Evolutionary conservation across 805 yeast species (phyloP).

Genomic region (Yamadazyma scolyti): DNA sequence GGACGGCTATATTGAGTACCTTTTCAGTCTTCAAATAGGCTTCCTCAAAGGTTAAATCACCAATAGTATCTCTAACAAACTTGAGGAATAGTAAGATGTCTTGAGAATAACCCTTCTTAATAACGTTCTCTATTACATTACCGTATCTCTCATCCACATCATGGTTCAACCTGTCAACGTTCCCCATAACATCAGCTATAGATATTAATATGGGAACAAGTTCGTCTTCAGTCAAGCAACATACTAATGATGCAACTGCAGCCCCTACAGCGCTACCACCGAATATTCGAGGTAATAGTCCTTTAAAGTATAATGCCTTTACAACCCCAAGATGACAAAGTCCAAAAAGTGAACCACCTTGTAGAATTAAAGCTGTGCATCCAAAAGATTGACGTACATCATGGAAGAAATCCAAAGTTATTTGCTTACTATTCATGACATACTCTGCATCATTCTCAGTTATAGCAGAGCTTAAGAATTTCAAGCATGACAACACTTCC

Average conservation of each 20-base stretch:
- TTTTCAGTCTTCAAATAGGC: slow-evolving; percentile 78
- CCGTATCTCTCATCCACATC: slow-evolving; percentile 60
- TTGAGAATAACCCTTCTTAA: slow-evolving; percentile 79
- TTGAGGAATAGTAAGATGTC: slow-evolving; percentile 77
- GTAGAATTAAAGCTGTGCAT: slow-evolving; percentile 82
- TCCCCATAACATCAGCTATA: slow-evolving; percentile 38
- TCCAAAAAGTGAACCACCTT: slow-evolving; percentile 95
- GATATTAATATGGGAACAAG: slow-evolving; percentile 43
- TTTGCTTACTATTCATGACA: slow-evolving; percentile 48
- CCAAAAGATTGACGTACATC: slow-evolving; percentile 88
- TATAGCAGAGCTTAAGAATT: slow-evolving; percentile 37
- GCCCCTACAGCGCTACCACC: slow-evolving; percentile 96
- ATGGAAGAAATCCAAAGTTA: slow-evolving; percentile 71
- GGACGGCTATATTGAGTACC: slow-evolving; percentile 78
- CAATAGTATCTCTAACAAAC: slow-evolving; percentile 72
- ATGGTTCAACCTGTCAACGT: slow-evolving; percentile 46
- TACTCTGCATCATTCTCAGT: slow-evolving; percentile 27
- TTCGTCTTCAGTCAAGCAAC: slow-evolving; percentile 68
- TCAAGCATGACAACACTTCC: slow-evolving; percentile 69
- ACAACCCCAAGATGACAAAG: slow-evolving; percentile 92
- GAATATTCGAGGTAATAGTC: slow-evolving; percentile 76
- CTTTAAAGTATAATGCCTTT: slow-evolving; percentile 71
- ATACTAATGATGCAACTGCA: slow-evolving; percentile 80
- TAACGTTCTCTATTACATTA: slow-evolving; percentile 68
- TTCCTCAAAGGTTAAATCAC: slow-evolving; percentile 89